Evolutionary conservation across 1,284 basidiomycete genomes (phyloP), one percentile per base, ranked within the genome.

Genomic region (Apiotrichum mycotoxinovorans): DNA sequence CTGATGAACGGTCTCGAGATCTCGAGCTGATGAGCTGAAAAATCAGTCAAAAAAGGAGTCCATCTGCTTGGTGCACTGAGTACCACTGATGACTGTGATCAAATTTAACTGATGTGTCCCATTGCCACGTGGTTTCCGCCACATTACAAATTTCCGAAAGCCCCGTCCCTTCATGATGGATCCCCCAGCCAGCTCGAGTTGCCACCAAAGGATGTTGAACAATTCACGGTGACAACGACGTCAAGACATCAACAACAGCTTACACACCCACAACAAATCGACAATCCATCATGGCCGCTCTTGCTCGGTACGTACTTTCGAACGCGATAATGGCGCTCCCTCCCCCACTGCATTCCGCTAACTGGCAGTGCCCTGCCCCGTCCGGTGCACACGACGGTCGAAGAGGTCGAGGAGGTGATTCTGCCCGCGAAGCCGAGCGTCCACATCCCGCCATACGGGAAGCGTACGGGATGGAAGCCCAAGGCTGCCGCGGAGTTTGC

Each of bases 401-500:
- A 64, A 41, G 68, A 73, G 56, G 66, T 63, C 23, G 66, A 71
- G 47, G 69, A 74, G 45, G 42, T 52, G 3, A 46, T 61, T 2
- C 51, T 64, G 15, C 58, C 65, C 22, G 51, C 64, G 12, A 57
- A 62, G 7, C 62, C 62, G 2, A 45, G 54, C 3, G 44, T 52
- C 15, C 57, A 58, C 35, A 66, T 72, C 27, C 76, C 76, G 0
- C 61, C 62, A 25, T 98, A 98, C 74, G 89, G 94, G 9, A 85
- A 87, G 70, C 83, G 95, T 58, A 81, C 77, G 64, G 87, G 85
- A 58, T 98, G 95, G 95, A 89, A 85, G 70, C 95, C 95, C 22
- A 83, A 83, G 42, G 81, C 82, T 22, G 83, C 83, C 61, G 87
- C 87, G 56, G 93, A 98, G 70, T 98, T 88, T 78, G 89, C 86